phyloP scores from a whole-genome alignment of 2,329 filamentous ascomycete species.

The Leptoxyphium fumago region DNA sequence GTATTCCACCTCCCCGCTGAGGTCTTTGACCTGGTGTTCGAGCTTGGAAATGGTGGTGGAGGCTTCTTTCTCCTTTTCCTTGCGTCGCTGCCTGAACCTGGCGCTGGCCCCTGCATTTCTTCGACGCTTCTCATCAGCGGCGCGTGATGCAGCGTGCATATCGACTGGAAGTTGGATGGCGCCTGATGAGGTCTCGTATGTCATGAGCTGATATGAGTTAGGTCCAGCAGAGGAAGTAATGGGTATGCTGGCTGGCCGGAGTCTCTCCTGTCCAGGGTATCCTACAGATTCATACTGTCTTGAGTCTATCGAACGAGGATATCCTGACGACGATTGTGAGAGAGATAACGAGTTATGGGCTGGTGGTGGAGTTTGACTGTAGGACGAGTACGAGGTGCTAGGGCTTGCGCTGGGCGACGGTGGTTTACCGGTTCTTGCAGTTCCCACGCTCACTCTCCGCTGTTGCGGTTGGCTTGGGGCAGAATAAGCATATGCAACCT shows the following conservation, averaged over 20 bases:
- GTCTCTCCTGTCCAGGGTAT: constrained; percentile 1
- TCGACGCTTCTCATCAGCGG: constrained; percentile 72
- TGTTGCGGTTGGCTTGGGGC: constrained; percentile 22
- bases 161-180: constrained; percentile 55
- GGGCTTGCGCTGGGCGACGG: constrained; percentile 28
- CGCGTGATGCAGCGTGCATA: constrained; percentile 64
- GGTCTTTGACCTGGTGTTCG: constrained; percentile 52
- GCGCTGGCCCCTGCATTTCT: constrained; percentile 77
- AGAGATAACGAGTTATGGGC: constrained; percentile 7
- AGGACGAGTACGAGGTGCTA: constrained; percentile 33
- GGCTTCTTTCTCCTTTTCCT: constrained; percentile 66
- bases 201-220: constrained; percentile 39
- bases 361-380: constrained; percentile 23
- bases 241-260: constrained; percentile 18
- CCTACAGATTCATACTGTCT: neutral
- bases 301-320: neutral
- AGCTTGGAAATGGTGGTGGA: constrained; percentile 53
- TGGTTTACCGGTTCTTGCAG: constrained; percentile 8
- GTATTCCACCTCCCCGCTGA: constrained; percentile 54
- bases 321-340: neutral
- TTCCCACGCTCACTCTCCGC: constrained; percentile 22
- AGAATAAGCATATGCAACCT: constrained; percentile 21
- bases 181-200: constrained; percentile 35
- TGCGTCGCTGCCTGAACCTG: constrained; percentile 65
- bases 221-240: constrained; percentile 30